These are phyloP conservation scores for Sclerotinia minor DNA, from an alignment of 2,329 filamentous ascomycete genomes.

Conservation along the genomic window DNA sequence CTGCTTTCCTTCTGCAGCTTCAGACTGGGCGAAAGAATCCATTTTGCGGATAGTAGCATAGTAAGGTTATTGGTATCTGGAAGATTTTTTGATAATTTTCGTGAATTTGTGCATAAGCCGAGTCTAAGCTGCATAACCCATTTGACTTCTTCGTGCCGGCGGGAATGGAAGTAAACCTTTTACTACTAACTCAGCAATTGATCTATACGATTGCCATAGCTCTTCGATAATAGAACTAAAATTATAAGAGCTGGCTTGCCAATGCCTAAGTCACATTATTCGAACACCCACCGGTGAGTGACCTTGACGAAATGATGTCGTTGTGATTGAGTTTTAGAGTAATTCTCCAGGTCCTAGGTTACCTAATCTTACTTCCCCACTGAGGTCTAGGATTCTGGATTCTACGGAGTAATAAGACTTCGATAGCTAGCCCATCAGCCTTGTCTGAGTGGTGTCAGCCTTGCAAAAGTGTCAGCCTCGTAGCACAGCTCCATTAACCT, in stretches of 20 bases:
- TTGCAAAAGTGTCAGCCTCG: background rate
- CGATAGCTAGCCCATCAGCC: background rate
- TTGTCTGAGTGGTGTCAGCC: background rate
- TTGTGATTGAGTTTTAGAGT: conserved; percentile 7
- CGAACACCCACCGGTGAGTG: too few species aligned
- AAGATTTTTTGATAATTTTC: conserved; percentile 1
- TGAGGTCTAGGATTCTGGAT: background rate
- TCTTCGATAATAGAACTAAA: too few species aligned
- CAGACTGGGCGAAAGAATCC: background rate
- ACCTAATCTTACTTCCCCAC: background rate
- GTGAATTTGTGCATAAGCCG: background rate
- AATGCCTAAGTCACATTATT: background rate
- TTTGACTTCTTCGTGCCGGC: background rate
- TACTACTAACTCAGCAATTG: background rate
- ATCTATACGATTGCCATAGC: background rate
- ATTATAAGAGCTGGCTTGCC: too few species aligned
- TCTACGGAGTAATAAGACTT: too few species aligned
- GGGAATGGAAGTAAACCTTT: background rate
- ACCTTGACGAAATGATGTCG: background rate
- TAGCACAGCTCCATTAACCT: background rate
- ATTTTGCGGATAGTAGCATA: background rate
- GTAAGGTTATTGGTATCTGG: too few species aligned
- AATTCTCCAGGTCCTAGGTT: too few species aligned
- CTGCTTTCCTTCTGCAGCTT: background rate
- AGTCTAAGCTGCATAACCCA: background rate